Evolutionary conservation across 495 filamentous ascomycete species (phyloP), one percentile per base, ranked within the genome.

Genomic region (Elaphomyces granulatus): DNA sequence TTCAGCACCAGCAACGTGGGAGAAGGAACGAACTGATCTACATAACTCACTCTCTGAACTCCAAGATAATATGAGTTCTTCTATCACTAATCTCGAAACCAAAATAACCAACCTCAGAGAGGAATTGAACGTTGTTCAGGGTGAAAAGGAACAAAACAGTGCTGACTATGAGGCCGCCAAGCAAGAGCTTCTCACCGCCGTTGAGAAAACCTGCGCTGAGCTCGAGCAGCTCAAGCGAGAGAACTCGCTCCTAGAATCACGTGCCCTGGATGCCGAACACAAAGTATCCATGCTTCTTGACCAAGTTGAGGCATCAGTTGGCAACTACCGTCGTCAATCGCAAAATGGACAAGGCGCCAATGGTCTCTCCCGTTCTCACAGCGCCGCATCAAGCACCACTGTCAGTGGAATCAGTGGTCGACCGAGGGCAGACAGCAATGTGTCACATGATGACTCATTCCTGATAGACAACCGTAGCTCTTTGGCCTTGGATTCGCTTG

Each of bases 271-370:
- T 51, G 90, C 90, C 9, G 90, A 99, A 61, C 74, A 84, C 33
- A 92, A 88, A 49, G 92, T 96, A 34, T 82, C 80, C 31, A 75
- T 93, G 53, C 75, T 96, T 15, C 74, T 99, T 18, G 86, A 96
- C 54, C 88, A 95, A 51, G 84, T 99, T 20, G 87, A 87, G 52
- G 74, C 74, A 10, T 92, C 84, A 2, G 90, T 99, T 12, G 87
- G 88, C 56, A 90, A 88, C 50, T 95, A 94, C 58, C 81, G 90
- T 34, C 79, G 90, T 35, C 87, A 82, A 52, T 80, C 75, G 3
- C 72, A 78, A 35, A 67, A 70, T 37, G 60, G 55, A 8, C 56
- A 58, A 36, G 52, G 53, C 32, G 20, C 50, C 44, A 62, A 66
- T 52, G 53, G 61, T 12, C 57, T 65, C 44, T 59, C 61, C 4